Percentiles rank a stretch among this genome's conserved stretches.
These are phyloP conservation scores for Escallonia rubra DNA, from an alignment of 129 eudicot species.

Conservation along the genomic window DNA sequence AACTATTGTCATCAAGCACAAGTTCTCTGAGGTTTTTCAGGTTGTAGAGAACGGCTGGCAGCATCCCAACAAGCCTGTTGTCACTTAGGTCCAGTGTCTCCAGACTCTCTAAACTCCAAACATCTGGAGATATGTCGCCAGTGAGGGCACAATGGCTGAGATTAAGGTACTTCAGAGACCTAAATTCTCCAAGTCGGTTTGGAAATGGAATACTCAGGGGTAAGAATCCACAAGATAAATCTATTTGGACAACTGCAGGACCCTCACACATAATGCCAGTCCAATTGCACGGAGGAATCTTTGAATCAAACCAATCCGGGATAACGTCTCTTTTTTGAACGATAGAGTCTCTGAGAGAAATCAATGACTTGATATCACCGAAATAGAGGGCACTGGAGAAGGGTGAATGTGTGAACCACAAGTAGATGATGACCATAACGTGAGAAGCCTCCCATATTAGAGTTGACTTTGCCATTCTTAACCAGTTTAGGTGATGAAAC, in stretches of 20 bases:
- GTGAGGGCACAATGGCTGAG: constrained; percentile 61
- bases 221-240: constrained; percentile 37
- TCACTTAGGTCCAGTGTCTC: constrained; percentile 65
- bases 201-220: constrained; percentile 69
- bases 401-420: constrained; percentile 23
- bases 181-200: constrained; percentile 32
- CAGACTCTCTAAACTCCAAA: constrained; percentile 55
- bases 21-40: constrained; percentile 43
- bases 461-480: constrained; percentile 22
- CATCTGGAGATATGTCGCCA: constrained; percentile 46
- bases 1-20: constrained; percentile 67
- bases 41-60: constrained; percentile 39
- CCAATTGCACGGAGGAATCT: constrained; percentile 74
- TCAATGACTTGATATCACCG: constrained; percentile 37
- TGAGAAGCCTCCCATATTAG: constrained; percentile 19
- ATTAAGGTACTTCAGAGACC: constrained; percentile 57
- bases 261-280: constrained; percentile 64
- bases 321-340: constrained; percentile 29
- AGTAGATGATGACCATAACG: constrained; percentile 20
- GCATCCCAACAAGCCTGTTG: constrained; percentile 48
- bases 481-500: constrained; percentile 3
- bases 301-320: constrained; percentile 60
- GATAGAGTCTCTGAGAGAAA: constrained; percentile 40
- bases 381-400: constrained; percentile 13
- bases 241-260: constrained; percentile 34